Evolutionary conservation across 768 basidiomycete genomes (phyloP), one percentile per base, ranked within the genome.

Genomic region (Pisolithus sp.): DNA sequence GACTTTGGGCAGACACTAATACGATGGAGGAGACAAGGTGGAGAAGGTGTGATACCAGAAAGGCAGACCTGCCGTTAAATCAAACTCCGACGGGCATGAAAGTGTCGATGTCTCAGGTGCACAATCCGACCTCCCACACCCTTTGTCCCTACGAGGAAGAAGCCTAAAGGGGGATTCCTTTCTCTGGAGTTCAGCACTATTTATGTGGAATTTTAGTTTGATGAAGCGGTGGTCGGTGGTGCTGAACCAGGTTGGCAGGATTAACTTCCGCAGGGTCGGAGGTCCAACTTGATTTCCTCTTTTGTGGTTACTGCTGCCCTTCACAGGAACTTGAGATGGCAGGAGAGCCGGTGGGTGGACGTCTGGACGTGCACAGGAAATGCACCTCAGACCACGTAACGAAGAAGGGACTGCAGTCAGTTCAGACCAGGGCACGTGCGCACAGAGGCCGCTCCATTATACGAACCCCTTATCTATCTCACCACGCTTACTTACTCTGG

Each of bases 11-110:
- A 58, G 59, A 45, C n/a, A 61, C 43, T 23, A 34, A 34, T 68
- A 58, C 60, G 57, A 63, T 55, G 59, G 38, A 59, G 66, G 64
- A 52, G 64, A 69, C 68, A 66, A 68, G 68, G 68, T 66, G 68
- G 66, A 53, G 55, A 57, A 64, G 60, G 66, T 61, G 67, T 44
- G 65, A 62, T 62, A 60, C 57, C 47, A 59, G 60, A 56, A 55
- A 52, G 60, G 62, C 58, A 54, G 65, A 62, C 48, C 42, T 67
- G 54, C 60, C 56, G 67, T 46, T n/a, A 15, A 68, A 61, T 68
- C 21, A 69, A 70, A 68, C 67, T 70, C 67, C 68, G 67, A 70
- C 59, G 8, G 36, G 59, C 68, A 68, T 68, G 68, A 34, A 66
- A 68, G n/a, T 53, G 57, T 68, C 47, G n/a, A 53, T 31, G 61